These are phyloP conservation scores for Cytospora piceicola DNA, from an alignment of 2,329 filamentous ascomycete species.

Conservation along the genomic window DNA sequence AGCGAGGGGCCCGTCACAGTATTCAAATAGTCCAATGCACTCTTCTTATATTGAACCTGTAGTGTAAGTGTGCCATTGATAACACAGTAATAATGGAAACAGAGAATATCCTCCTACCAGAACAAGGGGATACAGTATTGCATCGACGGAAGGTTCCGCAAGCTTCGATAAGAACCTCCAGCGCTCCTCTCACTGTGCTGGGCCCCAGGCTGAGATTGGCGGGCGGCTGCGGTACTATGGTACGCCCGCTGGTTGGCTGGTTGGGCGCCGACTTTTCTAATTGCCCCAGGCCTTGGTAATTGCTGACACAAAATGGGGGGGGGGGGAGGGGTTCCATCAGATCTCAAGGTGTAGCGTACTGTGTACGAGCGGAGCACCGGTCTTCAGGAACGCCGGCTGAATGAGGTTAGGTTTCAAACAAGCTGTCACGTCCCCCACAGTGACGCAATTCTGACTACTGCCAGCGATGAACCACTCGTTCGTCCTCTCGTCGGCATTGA, in stretches of 20 bases:
- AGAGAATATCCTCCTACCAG: not conserved
- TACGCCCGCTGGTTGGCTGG: not conserved
- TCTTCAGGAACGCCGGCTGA: not conserved
- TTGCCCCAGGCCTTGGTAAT: not conserved
- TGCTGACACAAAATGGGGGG: not conserved
- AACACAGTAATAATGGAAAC: no score
- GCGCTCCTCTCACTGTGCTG: not conserved
- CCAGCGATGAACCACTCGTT: not conserved
- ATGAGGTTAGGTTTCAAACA: not conserved
- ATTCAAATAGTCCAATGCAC: no score
- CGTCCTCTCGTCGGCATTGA: not conserved
- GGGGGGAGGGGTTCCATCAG: not conserved
- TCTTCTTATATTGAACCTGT: no score
- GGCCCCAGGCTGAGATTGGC: slow-evolving; percentile 1
- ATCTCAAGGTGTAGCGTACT: not conserved
- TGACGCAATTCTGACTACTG: not conserved
- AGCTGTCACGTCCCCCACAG: not conserved
- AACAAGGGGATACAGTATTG: not conserved
- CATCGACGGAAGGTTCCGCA: not conserved
- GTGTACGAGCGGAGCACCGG: not conserved
- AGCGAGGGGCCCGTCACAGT: not conserved
- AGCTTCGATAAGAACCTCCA: not conserved
- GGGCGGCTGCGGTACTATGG: not conserved
- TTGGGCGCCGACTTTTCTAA: not conserved
- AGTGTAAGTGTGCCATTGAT: no score